Conservation (phyloP, 768 basidiomycete genomes). For the Coprinopsis sp. region DNA sequence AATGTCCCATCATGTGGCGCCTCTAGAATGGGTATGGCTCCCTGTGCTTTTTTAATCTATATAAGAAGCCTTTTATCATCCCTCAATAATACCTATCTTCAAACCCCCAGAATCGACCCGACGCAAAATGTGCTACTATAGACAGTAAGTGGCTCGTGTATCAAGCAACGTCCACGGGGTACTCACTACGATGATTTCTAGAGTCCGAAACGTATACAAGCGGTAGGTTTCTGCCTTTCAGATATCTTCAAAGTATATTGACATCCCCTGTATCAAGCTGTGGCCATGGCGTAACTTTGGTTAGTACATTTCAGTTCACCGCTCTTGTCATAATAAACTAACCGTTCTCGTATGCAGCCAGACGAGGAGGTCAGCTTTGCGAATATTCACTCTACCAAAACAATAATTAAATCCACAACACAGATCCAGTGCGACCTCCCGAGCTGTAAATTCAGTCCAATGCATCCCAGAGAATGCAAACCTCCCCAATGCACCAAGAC, state of each 20-base stretch:
- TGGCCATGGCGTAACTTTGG: slow-evolving; percentile 49
- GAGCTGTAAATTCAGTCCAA: slow-evolving; percentile 60
- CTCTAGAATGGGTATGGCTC: not conserved
- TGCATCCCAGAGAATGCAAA: slow-evolving; percentile 45
- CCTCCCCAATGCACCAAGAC: slow-evolving; percentile 48
- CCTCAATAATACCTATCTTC: slow-evolving; percentile 10
- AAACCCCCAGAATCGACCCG: not conserved
- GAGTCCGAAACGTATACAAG: slow-evolving; percentile 54
- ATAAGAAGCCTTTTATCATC: slow-evolving; percentile 21
- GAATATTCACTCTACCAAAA: not conserved
- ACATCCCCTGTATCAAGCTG: slow-evolving; percentile 34
- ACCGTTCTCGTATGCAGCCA: slow-evolving; percentile 31
- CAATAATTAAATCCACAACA: slow-evolving; percentile 2
- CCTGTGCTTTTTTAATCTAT: slow-evolving; percentile 10
- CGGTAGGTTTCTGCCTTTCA: slow-evolving; percentile 28
- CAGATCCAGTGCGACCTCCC: slow-evolving; percentile 61
- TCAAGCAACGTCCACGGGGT: slow-evolving; percentile 7
- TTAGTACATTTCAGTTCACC: slow-evolving; percentile 21
- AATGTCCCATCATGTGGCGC: slow-evolving; percentile 6
- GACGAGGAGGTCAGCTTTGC: slow-evolving; percentile 47
- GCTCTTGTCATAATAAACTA: not conserved
- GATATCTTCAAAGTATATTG: slow-evolving; percentile 1
- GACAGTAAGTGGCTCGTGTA: slow-evolving; percentile 39
- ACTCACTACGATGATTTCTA: slow-evolving; percentile 19
- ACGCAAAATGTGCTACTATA: slow-evolving; percentile 54